phyloP scores from a whole-genome alignment of 192 early-diverging fungal species.

The Nowakowskiella sp. region DNA sequence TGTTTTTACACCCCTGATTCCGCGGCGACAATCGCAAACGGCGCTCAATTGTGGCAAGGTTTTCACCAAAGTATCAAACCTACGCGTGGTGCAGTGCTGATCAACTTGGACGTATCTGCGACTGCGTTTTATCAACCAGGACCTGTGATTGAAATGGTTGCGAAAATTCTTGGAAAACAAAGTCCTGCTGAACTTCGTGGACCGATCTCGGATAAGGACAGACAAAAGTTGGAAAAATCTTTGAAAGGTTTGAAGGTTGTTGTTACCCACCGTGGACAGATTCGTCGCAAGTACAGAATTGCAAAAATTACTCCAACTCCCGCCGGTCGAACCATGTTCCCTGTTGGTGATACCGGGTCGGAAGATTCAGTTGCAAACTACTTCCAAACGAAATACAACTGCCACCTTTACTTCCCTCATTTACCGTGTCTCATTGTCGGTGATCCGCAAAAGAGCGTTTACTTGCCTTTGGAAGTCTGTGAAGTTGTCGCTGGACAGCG shows the following conservation, averaged over 20 bases:
- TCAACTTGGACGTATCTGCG: constrained; percentile 54
- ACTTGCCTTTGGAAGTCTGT: constrained; percentile 89
- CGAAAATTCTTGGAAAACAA: constrained; percentile 55
- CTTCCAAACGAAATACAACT: constrained; percentile 67
- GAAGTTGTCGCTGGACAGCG: constrained; percentile 75
- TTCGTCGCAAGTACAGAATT: constrained; percentile 67
- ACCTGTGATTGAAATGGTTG: constrained; percentile 61
- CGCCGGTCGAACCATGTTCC: constrained; percentile 65
- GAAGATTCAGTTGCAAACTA: constrained; percentile 70
- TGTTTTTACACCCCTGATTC: constrained; percentile 84
- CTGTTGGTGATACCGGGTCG: constrained; percentile 25
- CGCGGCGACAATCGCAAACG: constrained; percentile 50
- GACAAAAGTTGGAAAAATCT: constrained; percentile 34
- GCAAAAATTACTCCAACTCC: constrained; percentile 55
- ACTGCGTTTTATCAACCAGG: constrained; percentile 55
- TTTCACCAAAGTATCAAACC: constrained; percentile 85
- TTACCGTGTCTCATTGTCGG: constrained; percentile 70
- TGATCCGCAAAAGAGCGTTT: constrained; percentile 47
- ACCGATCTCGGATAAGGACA: constrained; percentile 39
- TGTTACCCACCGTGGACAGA: constrained; percentile 52
- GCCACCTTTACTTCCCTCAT: constrained; percentile 61
- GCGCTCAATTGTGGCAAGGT: constrained; percentile 87
- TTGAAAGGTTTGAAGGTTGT: constrained; percentile 41
- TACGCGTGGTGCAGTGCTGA: constrained; percentile 50
- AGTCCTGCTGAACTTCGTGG: constrained; percentile 33